Conservation (phyloP, 2,329 filamentous ascomycete genomes). For the Diaporthe velutina region DNA sequence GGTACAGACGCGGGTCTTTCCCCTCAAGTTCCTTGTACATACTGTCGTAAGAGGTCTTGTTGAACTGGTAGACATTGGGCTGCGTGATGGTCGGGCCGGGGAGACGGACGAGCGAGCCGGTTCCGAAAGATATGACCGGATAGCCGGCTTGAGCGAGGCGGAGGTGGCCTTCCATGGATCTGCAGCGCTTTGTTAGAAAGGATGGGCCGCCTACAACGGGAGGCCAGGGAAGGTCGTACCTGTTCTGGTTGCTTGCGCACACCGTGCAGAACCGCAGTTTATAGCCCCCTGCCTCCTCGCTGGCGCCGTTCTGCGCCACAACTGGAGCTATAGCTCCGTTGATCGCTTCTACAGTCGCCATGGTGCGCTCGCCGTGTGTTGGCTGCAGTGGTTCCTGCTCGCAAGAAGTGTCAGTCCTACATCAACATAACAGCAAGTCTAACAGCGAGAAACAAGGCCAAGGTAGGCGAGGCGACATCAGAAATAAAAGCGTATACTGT, state of each 20-base stretch:
- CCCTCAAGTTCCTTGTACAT: conserved; percentile 92
- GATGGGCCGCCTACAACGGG: conserved; percentile 8
- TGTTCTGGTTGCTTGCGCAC: conserved; percentile 98
- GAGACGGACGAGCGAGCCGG: conserved; percentile 91
- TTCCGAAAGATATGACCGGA: conserved; percentile 98
- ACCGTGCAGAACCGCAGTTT: conserved; percentile 98
- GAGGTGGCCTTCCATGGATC: conserved; percentile 99
- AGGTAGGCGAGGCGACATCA: conserved; percentile 39
- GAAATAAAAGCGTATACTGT: conserved; percentile 50
- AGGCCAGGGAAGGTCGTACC: conserved; percentile 64
- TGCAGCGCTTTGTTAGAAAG: conserved; percentile 49
- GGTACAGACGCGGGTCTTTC: conserved; percentile 90
- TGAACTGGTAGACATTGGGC: conserved; percentile 98
- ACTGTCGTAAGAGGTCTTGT: conserved; percentile 92
- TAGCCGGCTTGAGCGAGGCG: conserved; percentile 88
- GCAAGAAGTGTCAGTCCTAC: conserved; percentile 15
- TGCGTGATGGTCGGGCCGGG: conserved; percentile 92
- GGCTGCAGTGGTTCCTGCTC: conserved; percentile 15
- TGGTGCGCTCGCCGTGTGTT: conserved; percentile 42
- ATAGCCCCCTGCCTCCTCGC: conserved; percentile 70
- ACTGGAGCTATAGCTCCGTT: conserved; percentile 54
- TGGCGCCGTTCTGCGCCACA: conserved; percentile 55
- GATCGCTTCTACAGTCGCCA: conserved; percentile 50
- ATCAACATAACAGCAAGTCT: background rate
- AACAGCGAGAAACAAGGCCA: background rate